phyloP scores from a whole-genome alignment of 2,329 filamentous ascomycete genomes.

The Anthostomella pinea region DNA sequence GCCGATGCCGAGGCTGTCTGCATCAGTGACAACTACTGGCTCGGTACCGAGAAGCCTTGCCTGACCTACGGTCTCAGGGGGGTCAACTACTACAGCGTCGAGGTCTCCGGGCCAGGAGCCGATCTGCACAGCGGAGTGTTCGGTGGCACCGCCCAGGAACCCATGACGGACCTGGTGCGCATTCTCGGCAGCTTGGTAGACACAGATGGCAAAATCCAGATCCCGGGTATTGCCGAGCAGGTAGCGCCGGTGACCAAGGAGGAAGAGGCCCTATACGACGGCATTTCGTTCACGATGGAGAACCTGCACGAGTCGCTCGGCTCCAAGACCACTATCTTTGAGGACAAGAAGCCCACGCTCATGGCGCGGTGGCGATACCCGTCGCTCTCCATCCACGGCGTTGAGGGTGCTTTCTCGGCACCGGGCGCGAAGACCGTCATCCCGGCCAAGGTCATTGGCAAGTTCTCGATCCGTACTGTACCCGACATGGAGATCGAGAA shows the following conservation, averaged over 20 bases:
- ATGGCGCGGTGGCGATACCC: slow-evolving; percentile 97
- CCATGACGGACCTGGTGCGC: slow-evolving; percentile 92
- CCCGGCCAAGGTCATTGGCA: slow-evolving; percentile 94
- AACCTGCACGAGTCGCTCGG: slow-evolving; percentile 90
- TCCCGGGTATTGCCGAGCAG: slow-evolving; percentile 90
- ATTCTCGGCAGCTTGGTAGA: slow-evolving; percentile 84
- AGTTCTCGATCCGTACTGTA: slow-evolving; percentile 97
- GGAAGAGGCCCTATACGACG: slow-evolving; percentile 82
- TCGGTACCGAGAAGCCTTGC: slow-evolving; percentile 97
- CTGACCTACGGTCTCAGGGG: slow-evolving; percentile 95
- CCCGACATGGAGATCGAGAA: slow-evolving; percentile 93
- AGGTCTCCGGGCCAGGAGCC: slow-evolving; percentile 85
- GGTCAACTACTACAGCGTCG: slow-evolving; percentile 95
- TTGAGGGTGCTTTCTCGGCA: slow-evolving; percentile 92
- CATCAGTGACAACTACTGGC: slow-evolving; percentile 99
- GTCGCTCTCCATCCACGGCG: slow-evolving; percentile 87
- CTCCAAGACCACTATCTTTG: slow-evolving; percentile 80
- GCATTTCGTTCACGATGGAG: slow-evolving; percentile 94
- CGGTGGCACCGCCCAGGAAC: slow-evolving; percentile 93
- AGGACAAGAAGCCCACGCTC: slow-evolving; percentile 85
- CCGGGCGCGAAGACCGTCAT: slow-evolving; percentile 98
- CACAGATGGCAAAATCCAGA: slow-evolving; percentile 85
- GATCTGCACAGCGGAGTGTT: slow-evolving; percentile 97
- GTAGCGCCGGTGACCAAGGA: slow-evolving; percentile 85
- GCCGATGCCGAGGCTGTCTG: slow-evolving; percentile 94